Conservation (phyloP, 257 asterid species). For the Solanum clarkiae region DNA sequence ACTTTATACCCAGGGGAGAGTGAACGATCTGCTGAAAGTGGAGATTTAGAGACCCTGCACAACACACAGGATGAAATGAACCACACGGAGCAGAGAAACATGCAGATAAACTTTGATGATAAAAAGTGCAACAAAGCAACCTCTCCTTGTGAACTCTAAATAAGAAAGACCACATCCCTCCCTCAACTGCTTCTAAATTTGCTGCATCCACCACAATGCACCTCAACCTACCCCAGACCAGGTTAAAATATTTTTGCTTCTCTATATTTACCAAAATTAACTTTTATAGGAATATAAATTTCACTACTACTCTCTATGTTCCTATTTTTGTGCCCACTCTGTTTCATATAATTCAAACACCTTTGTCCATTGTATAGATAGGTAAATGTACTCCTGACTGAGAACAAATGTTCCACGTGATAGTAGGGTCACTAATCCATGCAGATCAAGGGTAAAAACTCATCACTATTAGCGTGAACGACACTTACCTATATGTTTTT, state of each 20-base stretch:
- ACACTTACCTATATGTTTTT: background rate
- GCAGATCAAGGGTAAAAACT: background rate
- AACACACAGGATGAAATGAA: background rate
- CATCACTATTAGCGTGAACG: background rate
- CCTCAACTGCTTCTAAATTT: background rate
- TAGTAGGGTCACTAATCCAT: background rate
- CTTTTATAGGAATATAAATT: background rate
- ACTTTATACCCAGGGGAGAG: conserved; percentile 38
- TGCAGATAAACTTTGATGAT: background rate
- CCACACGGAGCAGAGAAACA: background rate
- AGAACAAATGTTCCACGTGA: background rate
- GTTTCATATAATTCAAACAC: background rate
- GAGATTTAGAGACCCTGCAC: conserved; percentile 54
- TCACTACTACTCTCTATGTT: background rate
- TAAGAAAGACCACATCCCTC: background rate
- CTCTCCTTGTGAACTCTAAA: background rate
- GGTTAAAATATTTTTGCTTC: background rate
- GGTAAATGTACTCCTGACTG: background rate
- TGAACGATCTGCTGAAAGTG: conserved; percentile 44
- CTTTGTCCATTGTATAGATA: background rate
- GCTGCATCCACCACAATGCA: background rate
- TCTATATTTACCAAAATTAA: background rate
- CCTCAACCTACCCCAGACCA: background rate
- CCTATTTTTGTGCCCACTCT: background rate
- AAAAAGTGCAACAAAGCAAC: background rate